Evolutionary conservation across 768 basidiomycete genomes (phyloP).

Genomic region (Mycena rebaudengoi): DNA sequence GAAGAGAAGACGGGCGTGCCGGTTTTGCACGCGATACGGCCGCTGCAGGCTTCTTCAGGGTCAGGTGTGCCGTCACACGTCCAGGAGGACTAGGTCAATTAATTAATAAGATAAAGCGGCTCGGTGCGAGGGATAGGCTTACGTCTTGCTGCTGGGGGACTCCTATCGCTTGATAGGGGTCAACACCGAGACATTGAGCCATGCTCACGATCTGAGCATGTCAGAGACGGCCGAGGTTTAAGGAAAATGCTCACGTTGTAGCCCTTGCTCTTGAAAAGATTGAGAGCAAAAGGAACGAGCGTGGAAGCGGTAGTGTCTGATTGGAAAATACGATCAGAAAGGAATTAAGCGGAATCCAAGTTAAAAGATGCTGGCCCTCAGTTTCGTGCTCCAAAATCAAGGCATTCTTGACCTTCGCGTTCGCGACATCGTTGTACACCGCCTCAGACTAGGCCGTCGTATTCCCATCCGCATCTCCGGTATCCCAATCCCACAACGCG

Average conservation of each 20-base stretch:
- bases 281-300: not conserved
- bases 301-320: too few relatives aligned
- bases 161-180: slow-evolving; percentile 42
- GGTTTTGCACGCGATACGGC: slow-evolving; percentile 14
- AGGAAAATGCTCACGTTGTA: slow-evolving; percentile 31
- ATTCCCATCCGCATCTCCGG: slow-evolving; percentile 40
- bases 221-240: not conserved
- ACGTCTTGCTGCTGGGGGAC: slow-evolving; percentile 24
- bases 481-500: slow-evolving; percentile 50
- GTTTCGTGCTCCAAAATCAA: slow-evolving; percentile 48
- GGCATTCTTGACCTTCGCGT: slow-evolving; percentile 35
- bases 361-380: slow-evolving; percentile 24
- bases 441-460: slow-evolving; percentile 30
- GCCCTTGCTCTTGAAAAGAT: slow-evolving; percentile 25
- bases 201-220: slow-evolving; percentile 45
- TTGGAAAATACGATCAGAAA: not conserved
- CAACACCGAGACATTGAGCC: slow-evolving; percentile 47
- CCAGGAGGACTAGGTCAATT: not conserved
- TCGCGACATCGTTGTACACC: slow-evolving; percentile 31
- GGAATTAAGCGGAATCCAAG: not conserved
- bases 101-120: not conserved
- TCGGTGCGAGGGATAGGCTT: not conserved
- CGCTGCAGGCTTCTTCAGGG: slow-evolving; percentile 12
- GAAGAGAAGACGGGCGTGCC: slow-evolving; percentile 11
- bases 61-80: slow-evolving; percentile 17